These are phyloP conservation scores for Rhynchosporium agropyri DNA, from an alignment of 2,329 filamentous ascomycete genomes.

Conservation along the genomic window DNA sequence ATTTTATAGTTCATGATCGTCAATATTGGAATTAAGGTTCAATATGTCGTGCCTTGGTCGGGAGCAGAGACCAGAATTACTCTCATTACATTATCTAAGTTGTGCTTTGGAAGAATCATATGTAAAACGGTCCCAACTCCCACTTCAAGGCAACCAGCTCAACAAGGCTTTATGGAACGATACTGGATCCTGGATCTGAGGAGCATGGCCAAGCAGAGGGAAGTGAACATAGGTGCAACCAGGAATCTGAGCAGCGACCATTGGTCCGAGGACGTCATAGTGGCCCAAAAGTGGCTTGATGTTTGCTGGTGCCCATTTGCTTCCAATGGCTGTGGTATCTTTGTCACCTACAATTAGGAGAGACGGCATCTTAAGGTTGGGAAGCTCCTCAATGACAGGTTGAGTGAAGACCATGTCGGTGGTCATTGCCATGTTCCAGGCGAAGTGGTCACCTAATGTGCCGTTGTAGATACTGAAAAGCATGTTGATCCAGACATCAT, in stretches of 20 bases:
- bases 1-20: not conserved
- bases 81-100: constrained; percentile 3
- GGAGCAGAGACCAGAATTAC: not conserved
- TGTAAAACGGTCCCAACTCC: constrained; percentile 44
- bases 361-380: constrained; percentile 49
- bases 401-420: constrained; percentile 58
- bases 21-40: not conserved
- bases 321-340: constrained; percentile 58
- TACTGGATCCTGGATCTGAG: constrained; percentile 54
- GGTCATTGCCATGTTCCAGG: constrained; percentile 53
- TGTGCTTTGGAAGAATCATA: not conserved
- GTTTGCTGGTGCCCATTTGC: constrained; percentile 49
- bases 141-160: constrained; percentile 52
- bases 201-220: constrained; percentile 53
- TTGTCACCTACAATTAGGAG: constrained; percentile 55
- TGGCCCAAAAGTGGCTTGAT: constrained; percentile 51
- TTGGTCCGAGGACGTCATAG: constrained; percentile 53
- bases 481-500: constrained; percentile 61
- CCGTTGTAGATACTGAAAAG: constrained; percentile 54
- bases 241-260: constrained; percentile 48
- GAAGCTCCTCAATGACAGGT: constrained; percentile 55
- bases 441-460: constrained; percentile 47
- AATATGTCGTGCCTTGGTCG: not conserved
- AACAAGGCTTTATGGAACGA: constrained; percentile 51
- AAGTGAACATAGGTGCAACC: constrained; percentile 51